Base-by-base conservation (phyloP, 2,329 filamentous ascomycete genomes). In the Colletotrichum incanum region DNA sequence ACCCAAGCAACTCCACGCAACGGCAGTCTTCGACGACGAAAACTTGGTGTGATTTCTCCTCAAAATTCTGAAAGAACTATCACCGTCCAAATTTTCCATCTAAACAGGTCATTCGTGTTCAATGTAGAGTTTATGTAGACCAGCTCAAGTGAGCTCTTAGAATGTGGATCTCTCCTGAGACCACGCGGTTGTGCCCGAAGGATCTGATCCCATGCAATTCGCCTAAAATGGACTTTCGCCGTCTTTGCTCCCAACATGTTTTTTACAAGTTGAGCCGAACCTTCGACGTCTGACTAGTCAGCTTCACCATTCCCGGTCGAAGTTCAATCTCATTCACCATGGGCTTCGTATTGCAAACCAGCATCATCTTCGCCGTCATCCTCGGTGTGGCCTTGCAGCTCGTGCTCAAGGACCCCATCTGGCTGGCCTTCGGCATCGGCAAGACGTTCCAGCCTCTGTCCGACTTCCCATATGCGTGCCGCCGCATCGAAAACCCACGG, bases 401-500 rank as follows among this genome's bases (percentile, higher is more conserved):
- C 20, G 59, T 76, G 59, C 64, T 78, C 12, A 75, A 73, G 49
- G 63, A 72, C 11, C 41, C 76, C 18, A 62, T 79, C 23, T 71
- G 61, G 50, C 49, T 79, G 12, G 73, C 64, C 50, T 45, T 77
- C 6, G 78, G 77, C 0, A 58, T 79, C n/a, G 76, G 76, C 18
- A 76, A 71, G 66, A 74, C 65, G 0, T 60, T 77, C 28, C 77
- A 79, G 62, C 77, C 77, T 11, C 72, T 80, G 20, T 67, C 71
- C 54, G 74, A 78, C 49, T 80, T 80, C 50, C 76, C 78, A 26
- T 79, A 80, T 72, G 71, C 72, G 12, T 80, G 78, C 58, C 78
- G 75, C 2, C 75, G 79, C 37, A 76, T 80, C 18, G 58, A 76
- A 20, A 67, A 80, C 52, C 70, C 74, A n/a, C 69, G 67, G 26